A percentile compares a stretch with the other conserved stretches of the same genome.
Evolutionary conservation across 164 flowering plant genomes (phyloP).

Genomic region (Vitis rotundifolia): DNA sequence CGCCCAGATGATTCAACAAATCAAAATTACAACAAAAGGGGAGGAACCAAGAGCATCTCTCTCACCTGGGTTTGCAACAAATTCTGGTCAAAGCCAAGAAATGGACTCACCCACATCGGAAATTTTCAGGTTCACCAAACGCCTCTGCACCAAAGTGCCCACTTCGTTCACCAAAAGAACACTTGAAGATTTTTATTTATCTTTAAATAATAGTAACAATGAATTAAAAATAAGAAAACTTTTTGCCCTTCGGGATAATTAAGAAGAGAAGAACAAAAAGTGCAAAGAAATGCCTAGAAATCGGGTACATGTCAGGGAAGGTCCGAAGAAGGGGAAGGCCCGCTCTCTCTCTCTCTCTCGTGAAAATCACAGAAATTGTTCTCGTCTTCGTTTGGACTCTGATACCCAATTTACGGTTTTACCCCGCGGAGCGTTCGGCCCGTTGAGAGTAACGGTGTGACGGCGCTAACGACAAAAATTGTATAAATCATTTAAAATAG

Average conservation of each 20-base stretch:
- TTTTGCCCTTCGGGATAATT: no score
- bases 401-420: neutral
- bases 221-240: no score
- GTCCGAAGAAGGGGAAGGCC: neutral
- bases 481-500: no score
- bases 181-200: neutral
- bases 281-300: no score
- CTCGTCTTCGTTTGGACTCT: neutral
- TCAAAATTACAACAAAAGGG: neutral
- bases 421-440: no score
- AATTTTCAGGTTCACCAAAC: slow-evolving; percentile 4
- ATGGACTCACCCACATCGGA: slow-evolving; percentile 2
- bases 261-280: no score
- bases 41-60: neutral
- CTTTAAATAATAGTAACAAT: no score
- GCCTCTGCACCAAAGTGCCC: slow-evolving; percentile 4
- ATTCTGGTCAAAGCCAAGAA: slow-evolving; percentile 21
- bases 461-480: no score
- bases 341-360: neutral
- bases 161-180: slow-evolving; percentile 16
- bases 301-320: no score
- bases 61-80: slow-evolving; percentile 27
- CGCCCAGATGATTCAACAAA: neutral
- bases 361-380: neutral
- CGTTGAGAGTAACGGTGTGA: no score